These are phyloP conservation scores for Dacryopinax primogenitus DNA, from an alignment of 768 basidiomycete genomes.

Conservation along the genomic window DNA sequence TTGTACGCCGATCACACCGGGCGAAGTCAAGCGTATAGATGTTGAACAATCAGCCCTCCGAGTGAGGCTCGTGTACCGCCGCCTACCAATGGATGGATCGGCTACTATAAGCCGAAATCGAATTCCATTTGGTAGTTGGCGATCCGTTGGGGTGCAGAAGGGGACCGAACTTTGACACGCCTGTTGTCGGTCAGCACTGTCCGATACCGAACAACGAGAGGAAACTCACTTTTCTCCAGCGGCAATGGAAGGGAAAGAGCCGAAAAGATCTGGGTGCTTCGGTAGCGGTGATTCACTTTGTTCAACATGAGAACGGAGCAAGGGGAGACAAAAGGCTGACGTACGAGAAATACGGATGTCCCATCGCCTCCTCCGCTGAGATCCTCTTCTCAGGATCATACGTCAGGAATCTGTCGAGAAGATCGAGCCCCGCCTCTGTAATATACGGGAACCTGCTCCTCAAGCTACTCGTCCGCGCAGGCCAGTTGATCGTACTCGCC, in stretches of 20 bases:
- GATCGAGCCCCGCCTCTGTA: constrained; percentile 69
- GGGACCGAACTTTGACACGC: constrained; percentile 66
- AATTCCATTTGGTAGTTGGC: constrained; percentile 7
- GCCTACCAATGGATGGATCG: too few relatives aligned
- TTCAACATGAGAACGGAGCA: background rate
- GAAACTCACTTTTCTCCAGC: constrained; percentile 80
- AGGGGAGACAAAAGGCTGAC: constrained; percentile 20
- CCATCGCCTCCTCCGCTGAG: constrained; percentile 75
- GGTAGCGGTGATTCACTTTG: constrained; percentile 82
- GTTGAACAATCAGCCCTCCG: too few relatives aligned
- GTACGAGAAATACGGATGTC: constrained; percentile 85
- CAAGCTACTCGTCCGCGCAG: constrained; percentile 50
- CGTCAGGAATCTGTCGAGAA: constrained; percentile 64
- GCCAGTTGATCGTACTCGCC: constrained; percentile 62
- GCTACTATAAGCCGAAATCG: background rate
- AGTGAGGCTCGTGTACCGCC: too few relatives aligned
- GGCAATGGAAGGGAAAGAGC: constrained; percentile 89
- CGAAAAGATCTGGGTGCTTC: constrained; percentile 91
- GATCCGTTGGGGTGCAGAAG: constrained; percentile 60
- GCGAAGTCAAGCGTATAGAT: too few relatives aligned
- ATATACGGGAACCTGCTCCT: constrained; percentile 79
- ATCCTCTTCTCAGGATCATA: constrained; percentile 85
- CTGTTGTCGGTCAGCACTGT: constrained; percentile 30
- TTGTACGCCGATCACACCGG: too few relatives aligned
- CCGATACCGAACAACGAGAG: background rate